Conservation (phyloP, 2,329 filamentous ascomycete species). For the Trichoderma cornu-damae region DNA sequence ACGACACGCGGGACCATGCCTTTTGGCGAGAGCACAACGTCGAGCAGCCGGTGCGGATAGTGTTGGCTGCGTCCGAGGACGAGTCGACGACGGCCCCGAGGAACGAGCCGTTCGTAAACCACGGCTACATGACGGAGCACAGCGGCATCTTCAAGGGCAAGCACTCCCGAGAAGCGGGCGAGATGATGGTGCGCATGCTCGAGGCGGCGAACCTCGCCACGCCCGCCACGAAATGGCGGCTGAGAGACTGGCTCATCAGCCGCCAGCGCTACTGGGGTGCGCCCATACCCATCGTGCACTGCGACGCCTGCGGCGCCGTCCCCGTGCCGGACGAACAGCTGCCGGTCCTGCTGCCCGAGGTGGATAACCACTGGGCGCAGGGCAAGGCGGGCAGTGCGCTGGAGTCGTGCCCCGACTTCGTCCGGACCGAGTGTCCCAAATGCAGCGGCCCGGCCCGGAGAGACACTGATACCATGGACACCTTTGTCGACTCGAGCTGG, state of each 20-base stretch:
- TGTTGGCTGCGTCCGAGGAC: conserved; percentile 51
- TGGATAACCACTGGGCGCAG: conserved; percentile 62
- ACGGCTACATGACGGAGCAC: conserved; percentile 62
- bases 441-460: conserved; percentile 67
- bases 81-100: conserved; percentile 40
- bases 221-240: conserved; percentile 66
- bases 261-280: conserved; percentile 91
- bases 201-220: conserved; percentile 54
- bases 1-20: conserved; percentile 70
- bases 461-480: conserved; percentile 95
- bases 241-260: conserved; percentile 86
- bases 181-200: conserved; percentile 55
- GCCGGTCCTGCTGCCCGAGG: conserved; percentile 67
- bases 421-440: conserved; percentile 68
- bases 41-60: conserved; percentile 56
- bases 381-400: conserved; percentile 72
- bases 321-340: conserved; percentile 72
- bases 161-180: conserved; percentile 56
- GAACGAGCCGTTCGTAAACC: conserved; percentile 55
- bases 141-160: conserved; percentile 62
- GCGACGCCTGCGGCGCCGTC: conserved; percentile 67
- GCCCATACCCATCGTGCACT: conserved; percentile 85
- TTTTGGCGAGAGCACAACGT: conserved; percentile 72
- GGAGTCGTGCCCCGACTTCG: conserved; percentile 65
- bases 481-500: conserved; percentile 93